Evolutionary conservation across 306 rosid genomes (phyloP), one percentile per base, ranked within the genome.

Genomic region (Acacia acuminata): DNA sequence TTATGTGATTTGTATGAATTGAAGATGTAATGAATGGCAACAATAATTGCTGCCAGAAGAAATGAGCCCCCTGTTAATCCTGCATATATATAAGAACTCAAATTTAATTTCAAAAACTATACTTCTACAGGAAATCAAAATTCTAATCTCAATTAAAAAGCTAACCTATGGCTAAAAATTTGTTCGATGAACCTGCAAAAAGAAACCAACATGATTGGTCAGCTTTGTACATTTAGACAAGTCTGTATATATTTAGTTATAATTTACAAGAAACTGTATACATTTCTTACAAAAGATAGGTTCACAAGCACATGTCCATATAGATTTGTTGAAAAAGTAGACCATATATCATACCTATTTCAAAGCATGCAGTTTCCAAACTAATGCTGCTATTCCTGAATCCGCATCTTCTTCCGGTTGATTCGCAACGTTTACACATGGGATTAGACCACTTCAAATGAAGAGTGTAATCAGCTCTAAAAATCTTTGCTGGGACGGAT

Each of bases 381-480:
- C 24, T 42, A 58, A 75, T 9, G 60, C 43, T 16, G 8, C 34
- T 17, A 17, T 74, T 79, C 73, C 83, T 86, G 82, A 81, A 68
- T 8, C 75, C 40, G 71, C 90, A 90, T 6, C 4, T 55, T 16
- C 19, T 72, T 27, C 89, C 85, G 27, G 48, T 43, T 38, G 75
- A 77, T 79, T 87, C 79, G 25, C 91, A 86, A 4, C 16, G 12
- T 68, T 24, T 38, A 9, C 91, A 86, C 9, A 58, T 32, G 0
- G 56, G 56, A 50, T 50, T 36, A 7, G 68, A 50, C 88, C 87
- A 87, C 8, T 0, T 65, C 74, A 89, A 70, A 12, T 3, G 61
- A 44, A 88, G 47, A 20, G 5, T 0, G 1, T 36, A 24, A 5
- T 6, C 1, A 4, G 3, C 6, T 8, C 8, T 0, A 27, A 4